phyloP scores from a whole-genome alignment of 2,329 filamentous ascomycete species.

The Fusarium mexicanum region DNA sequence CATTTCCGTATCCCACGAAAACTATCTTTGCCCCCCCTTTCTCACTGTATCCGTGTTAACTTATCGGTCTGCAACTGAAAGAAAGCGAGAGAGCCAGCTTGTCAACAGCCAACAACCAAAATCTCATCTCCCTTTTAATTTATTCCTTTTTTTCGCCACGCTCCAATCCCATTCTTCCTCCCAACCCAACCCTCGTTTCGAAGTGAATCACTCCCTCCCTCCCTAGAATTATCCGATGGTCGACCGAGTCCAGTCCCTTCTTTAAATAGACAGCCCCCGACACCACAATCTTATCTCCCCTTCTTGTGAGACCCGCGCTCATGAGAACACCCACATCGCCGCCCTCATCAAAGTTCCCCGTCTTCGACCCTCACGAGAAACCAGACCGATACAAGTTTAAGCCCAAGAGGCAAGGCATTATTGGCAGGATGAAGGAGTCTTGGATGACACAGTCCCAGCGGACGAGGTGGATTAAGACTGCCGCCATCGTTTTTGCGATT shows the following conservation, averaged over 20 bases:
- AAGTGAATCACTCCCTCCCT: conserved; percentile 15
- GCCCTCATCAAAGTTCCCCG: conserved; percentile 64
- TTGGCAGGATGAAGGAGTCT: conserved; percentile 66
- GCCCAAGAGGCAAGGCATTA: conserved; percentile 57
- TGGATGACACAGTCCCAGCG: conserved; percentile 72
- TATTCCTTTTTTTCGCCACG: conserved; percentile 30
- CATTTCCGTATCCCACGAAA: conserved; percentile 23
- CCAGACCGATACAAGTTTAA: conserved; percentile 66
- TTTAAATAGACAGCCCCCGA: conserved; percentile 20
- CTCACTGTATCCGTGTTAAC: background rate
- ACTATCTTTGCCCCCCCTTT: conserved; percentile 34
- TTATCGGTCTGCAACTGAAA: conserved; percentile 1
- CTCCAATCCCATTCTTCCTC: conserved; percentile 5
- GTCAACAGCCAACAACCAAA: conserved; percentile 13
- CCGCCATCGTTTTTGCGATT: conserved; percentile 68
- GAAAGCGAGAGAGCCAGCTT: conserved; percentile 5
- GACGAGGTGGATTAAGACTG: conserved; percentile 72
- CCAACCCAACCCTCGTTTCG: conserved; percentile 13
- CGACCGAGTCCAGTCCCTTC: conserved; percentile 41
- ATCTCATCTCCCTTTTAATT: conserved; percentile 19
- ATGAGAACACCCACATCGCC: conserved; percentile 74
- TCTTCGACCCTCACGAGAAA: conserved; percentile 72
- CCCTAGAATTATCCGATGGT: conserved; percentile 33
- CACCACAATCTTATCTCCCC: conserved; percentile 17
- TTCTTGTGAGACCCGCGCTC: conserved; percentile 41